phyloP scores from a whole-genome alignment of 2,329 filamentous ascomycete genomes.

The Phialemoniopsis sp. region DNA sequence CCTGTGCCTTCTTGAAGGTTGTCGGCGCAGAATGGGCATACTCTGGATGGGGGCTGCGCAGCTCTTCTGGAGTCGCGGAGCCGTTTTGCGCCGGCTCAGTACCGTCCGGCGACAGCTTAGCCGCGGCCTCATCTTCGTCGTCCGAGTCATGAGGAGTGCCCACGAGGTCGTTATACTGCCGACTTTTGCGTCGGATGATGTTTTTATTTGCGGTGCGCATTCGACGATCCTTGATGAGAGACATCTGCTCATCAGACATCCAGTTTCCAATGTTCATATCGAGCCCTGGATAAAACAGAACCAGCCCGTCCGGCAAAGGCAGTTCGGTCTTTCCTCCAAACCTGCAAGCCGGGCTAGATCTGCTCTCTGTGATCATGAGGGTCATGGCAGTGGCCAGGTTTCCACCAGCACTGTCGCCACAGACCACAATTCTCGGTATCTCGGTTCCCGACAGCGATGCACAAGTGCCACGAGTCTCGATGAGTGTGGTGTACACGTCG shows the following conservation, averaged over 20 bases:
- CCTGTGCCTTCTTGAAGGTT: conserved; percentile 21
- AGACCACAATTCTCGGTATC: conserved; percentile 65
- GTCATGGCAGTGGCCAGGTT: conserved; percentile 77
- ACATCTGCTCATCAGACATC: conserved; percentile 99
- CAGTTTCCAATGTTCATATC: conserved; percentile 98
- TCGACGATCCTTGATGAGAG: conserved; percentile 79
- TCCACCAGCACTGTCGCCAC: conserved; percentile 78
- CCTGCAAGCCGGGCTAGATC: conserved; percentile 49
- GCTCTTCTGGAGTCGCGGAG: conserved; percentile 10
- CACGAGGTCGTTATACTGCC: conserved; percentile 81
- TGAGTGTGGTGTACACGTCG: conserved; percentile 74
- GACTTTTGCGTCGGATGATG: conserved; percentile 78
- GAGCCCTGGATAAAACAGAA: conserved; percentile 84
- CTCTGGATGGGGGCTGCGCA: conserved; percentile 39
- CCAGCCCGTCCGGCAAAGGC: conserved; percentile 72
- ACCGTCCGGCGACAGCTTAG: conserved; percentile 19
- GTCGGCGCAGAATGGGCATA: conserved; percentile 44
- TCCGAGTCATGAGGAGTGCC: conserved; percentile 80
- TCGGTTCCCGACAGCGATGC: conserved; percentile 66
- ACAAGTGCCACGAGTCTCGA: conserved; percentile 69
- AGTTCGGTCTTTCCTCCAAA: conserved; percentile 56
- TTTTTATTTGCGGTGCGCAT: conserved; percentile 73
- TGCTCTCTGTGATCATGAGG: conserved; percentile 83
- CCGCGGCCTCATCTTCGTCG: conserved; percentile 54
- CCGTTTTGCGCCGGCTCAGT: conserved; percentile 5